Conservation (phyloP, 176 grass and related monocot genomes). For the Urochloa ruziziensis region DNA sequence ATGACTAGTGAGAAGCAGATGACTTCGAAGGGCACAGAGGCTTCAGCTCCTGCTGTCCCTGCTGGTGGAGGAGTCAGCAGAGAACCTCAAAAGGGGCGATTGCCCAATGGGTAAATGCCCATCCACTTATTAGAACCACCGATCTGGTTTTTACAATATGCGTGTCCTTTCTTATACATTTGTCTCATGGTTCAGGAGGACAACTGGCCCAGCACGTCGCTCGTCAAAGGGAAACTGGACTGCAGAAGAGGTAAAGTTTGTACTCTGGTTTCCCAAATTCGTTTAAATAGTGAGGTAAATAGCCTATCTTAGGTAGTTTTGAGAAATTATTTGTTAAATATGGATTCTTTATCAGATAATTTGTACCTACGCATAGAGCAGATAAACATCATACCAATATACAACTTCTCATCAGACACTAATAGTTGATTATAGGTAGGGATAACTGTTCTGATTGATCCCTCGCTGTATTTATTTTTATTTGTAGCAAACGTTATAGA, state of each 20-base stretch:
- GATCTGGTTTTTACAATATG: conserved; percentile 17
- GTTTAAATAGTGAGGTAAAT: no score
- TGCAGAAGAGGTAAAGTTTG: conserved; percentile 60
- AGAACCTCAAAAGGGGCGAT: conserved; percentile 31
- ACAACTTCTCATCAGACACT: neutral
- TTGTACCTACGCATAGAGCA: neutral
- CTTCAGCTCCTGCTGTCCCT: conserved; percentile 27
- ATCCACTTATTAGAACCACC: neutral
- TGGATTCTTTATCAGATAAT: neutral
- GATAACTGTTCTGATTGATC: neutral
- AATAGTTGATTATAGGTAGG: neutral
- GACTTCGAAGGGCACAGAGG: conserved; percentile 31
- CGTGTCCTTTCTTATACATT: conserved; percentile 7
- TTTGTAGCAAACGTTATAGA: neutral
- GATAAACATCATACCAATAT: neutral
- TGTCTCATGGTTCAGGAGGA: conserved; percentile 45
- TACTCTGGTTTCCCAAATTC: neutral
- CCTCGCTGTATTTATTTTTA: neutral
- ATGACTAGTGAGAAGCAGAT: conserved; percentile 43
- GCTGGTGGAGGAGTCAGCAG: conserved; percentile 31
- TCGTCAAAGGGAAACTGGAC: conserved; percentile 94
- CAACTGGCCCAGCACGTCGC: conserved; percentile 77
- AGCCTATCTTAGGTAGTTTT: neutral
- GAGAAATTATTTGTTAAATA: neutral
- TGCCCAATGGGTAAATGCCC: conserved; percentile 46